Evolutionary conservation across 78 protist genomes (phyloP).

Genomic region (Guillardia theta): DNA sequence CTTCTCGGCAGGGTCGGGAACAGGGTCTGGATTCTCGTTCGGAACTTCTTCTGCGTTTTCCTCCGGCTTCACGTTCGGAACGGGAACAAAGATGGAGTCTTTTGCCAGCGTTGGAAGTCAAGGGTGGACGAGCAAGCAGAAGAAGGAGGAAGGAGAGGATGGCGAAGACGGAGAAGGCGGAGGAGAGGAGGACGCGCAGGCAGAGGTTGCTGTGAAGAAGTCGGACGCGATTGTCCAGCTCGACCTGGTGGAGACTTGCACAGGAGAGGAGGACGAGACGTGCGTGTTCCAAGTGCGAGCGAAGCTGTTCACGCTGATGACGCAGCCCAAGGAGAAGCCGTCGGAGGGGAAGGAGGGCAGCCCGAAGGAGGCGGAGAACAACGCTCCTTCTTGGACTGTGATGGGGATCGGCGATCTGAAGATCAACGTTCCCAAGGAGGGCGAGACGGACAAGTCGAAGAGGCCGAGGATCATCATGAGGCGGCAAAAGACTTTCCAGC

Average conservation of each 20-base stretch:
- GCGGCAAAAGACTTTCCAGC: constrained; percentile 20
- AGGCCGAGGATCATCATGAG: neutral
- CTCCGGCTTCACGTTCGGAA: neutral
- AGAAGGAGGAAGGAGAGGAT: constrained; percentile 25
- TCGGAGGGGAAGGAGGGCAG: neutral
- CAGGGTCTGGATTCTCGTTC: neutral
- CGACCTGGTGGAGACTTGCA: constrained; percentile 30
- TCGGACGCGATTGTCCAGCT: neutral
- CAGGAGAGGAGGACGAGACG: constrained; percentile 22
- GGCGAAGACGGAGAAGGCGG: neutral
- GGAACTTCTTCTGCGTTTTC: neutral
- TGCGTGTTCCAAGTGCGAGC: neutral
- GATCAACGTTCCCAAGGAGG: constrained; percentile 20
- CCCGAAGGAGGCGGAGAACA: neutral
- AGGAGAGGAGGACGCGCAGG: neutral
- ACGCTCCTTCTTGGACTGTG: neutral
- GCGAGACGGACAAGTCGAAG: neutral
- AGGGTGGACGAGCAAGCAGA: neutral
- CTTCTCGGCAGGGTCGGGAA: too few relatives aligned
- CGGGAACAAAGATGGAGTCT: neutral
- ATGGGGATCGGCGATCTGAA: neutral
- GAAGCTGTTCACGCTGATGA: neutral
- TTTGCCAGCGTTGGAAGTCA: neutral
- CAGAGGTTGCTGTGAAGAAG: neutral
- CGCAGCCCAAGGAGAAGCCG: neutral